Conservation (phyloP, 148 eudicot genomes). For the Diospyros kaki region DNA sequence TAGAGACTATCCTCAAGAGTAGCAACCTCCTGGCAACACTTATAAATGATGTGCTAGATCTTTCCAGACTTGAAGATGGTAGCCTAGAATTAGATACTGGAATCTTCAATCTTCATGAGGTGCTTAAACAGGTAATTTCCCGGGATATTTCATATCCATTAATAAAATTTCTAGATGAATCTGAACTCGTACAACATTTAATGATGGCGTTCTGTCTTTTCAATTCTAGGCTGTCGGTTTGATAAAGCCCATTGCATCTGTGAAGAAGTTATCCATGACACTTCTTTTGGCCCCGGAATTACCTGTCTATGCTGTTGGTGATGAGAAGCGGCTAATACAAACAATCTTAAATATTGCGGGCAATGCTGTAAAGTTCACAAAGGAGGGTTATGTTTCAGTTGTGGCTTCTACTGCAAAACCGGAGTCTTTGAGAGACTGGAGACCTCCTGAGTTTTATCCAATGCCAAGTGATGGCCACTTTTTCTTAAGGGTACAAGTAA, state of each 20-base stretch:
- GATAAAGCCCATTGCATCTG: conserved; percentile 78
- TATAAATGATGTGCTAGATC: conserved; percentile 82
- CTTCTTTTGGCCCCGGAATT: conserved; percentile 59
- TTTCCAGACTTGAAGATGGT: conserved; percentile 87
- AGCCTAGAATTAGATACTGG: conserved; percentile 56
- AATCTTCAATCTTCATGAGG: conserved; percentile 57
- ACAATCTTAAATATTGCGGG: conserved; percentile 70
- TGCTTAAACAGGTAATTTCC: conserved; percentile 57
- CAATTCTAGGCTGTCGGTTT: conserved; percentile 48
- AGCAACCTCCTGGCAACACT: conserved; percentile 72
- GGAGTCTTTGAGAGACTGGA: conserved; percentile 66
- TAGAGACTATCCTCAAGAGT: conserved; percentile 73
- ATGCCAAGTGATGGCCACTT: conserved; percentile 56
- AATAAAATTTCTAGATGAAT: not conserved
- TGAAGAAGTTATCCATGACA: conserved; percentile 68
- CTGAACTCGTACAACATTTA: not conserved
- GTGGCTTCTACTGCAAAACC: conserved; percentile 65
- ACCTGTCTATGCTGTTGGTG: conserved; percentile 70
- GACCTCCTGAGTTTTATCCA: conserved; percentile 54
- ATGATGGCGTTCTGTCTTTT: not conserved
- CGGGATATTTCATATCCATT: not conserved
- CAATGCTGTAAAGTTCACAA: conserved; percentile 87
- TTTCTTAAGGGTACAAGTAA: conserved; percentile 80
- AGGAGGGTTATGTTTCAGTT: conserved; percentile 67
- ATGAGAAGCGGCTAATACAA: conserved; percentile 82